Conservation (phyloP, 257 asterid genomes). For the Paraleonurus japonicus region DNA sequence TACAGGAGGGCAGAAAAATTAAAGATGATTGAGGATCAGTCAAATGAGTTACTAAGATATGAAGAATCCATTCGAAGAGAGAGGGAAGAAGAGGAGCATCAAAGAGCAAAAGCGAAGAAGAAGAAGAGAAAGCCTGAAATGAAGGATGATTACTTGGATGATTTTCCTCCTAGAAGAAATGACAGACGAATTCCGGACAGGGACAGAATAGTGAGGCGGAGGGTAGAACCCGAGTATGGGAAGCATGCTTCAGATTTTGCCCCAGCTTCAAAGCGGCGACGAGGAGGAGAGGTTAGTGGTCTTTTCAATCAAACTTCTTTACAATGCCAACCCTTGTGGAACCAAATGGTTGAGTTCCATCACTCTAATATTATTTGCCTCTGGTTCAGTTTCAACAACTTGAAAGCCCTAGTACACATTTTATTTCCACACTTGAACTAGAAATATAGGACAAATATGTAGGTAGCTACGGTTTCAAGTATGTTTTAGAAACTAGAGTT, state of each 20-base stretch:
- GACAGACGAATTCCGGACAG: constrained; percentile 72
- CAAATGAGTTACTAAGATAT: constrained; percentile 59
- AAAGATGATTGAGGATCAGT: constrained; percentile 62
- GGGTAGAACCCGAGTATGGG: constrained; percentile 51
- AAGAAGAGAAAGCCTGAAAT: constrained; percentile 65
- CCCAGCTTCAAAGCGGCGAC: constrained; percentile 79
- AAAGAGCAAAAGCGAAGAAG: constrained; percentile 69
- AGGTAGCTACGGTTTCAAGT: background rate
- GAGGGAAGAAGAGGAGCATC: constrained; percentile 88
- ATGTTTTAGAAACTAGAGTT: background rate
- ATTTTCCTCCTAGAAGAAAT: constrained; percentile 62
- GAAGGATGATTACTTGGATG: constrained; percentile 67
- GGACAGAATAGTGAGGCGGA: constrained; percentile 61
- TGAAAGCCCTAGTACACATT: constrained; percentile 1
- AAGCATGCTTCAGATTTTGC: constrained; percentile 47
- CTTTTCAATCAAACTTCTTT: background rate
- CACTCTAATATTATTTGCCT: background rate
- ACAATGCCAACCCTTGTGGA: background rate
- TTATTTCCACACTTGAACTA: constrained; percentile 4
- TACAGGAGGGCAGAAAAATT: constrained; percentile 50
- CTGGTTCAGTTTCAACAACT: constrained; percentile 10
- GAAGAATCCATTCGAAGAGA: constrained; percentile 76
- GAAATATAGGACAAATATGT: background rate
- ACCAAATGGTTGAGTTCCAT: constrained; percentile 11
- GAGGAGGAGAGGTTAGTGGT: constrained; percentile 87